These are phyloP conservation scores for Aspergillus sp. DNA, from an alignment of 2,329 filamentous ascomycete genomes.

Conservation along the genomic window DNA sequence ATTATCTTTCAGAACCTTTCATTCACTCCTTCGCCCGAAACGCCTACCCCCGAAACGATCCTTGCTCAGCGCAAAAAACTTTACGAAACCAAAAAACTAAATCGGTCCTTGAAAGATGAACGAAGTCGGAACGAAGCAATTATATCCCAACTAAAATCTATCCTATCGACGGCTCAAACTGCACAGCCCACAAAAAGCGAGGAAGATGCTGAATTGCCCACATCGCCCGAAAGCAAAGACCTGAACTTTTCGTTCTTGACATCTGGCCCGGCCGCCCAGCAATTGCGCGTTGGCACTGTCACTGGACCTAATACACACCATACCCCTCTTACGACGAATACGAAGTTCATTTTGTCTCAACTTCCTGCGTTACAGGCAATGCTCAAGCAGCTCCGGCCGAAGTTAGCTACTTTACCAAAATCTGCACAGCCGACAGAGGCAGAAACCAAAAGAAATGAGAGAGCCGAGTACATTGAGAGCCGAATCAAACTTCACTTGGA, in stretches of 20 bases:
- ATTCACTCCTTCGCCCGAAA: constrained; percentile 27
- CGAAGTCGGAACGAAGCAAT: constrained; percentile 67
- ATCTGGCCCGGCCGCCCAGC: constrained; percentile 42
- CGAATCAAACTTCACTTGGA: constrained; percentile 75
- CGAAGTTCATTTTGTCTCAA: constrained; percentile 73
- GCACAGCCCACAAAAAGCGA: constrained; percentile 11
- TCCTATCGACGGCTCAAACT: constrained; percentile 42
- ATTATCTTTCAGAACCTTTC: constrained; percentile 29
- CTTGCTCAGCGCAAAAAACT: constrained; percentile 68
- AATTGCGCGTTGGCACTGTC: constrained; percentile 41
- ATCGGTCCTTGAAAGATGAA: constrained; percentile 65
- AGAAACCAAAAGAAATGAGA: constrained; percentile 61
- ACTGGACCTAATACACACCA: constrained; percentile 29
- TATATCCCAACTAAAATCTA: constrained; percentile 58
- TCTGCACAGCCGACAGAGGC: constrained; percentile 31
- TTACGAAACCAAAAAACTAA: constrained; percentile 72
- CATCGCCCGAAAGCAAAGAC: constrained; percentile 16
- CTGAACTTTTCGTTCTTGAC: constrained; percentile 54
- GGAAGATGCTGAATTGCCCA: constrained; percentile 8
- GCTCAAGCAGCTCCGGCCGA: constrained; percentile 62
- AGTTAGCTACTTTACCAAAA: constrained; percentile 47
- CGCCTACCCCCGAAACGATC: constrained; percentile 63
- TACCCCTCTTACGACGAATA: constrained; percentile 41
- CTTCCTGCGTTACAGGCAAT: constrained; percentile 72
- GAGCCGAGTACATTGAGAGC: constrained; percentile 77